Base-by-base conservation (phyloP, 768 basidiomycete species). In the Boletus coccyginus region DNA sequence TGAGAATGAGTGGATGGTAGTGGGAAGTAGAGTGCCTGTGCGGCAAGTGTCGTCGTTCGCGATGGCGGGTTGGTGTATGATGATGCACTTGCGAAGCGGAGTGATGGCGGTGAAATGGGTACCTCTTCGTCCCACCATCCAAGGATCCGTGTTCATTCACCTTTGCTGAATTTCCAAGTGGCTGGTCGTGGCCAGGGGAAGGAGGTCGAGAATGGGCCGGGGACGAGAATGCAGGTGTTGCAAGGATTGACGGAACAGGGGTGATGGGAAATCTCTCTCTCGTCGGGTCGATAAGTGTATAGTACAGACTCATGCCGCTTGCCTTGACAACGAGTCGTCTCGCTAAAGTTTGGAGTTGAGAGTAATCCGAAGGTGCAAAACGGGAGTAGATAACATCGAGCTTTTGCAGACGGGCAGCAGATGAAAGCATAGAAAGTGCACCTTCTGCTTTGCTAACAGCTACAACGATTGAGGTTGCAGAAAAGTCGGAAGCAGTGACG, bases 251-350 rank as follows among this genome's bases (percentile, higher is more conserved):
- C 0, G 70, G 64, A 7, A 60, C 67, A 12, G 83, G 82, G 0
- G 82, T 81, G 1, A 72, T 62, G 2, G 81, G 81, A 60, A 88
- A 88, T 52, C 68, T 76, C 62, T 85, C 82, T 41, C 83, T 70
- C 19, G 78, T 79, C 0, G 86, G 82, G 58, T 90, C 86, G 11
- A 87, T 78, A n/a, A 90, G 64, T 0, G 69, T 69, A 57, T 86
- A 89, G 63, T 87, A 90, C 38, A 80, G 67, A n/a, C 70, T 73
- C 77, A 90, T 76, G 17, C 88, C 88, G 58, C 85, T 77, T n/a
- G 81, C 79, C 8, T 84, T 74, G 11, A 80, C 82, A 6, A 78
- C 76, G 58, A 88, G 73, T 5, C 80, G 72, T 42, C 83, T 74
- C 14, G 75, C 74, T 8, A 80, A 64, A 21, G 70, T 63, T 51